phyloP scores from a whole-genome alignment of 164 flowering plant species.

The Chimonanthus praecox region DNA sequence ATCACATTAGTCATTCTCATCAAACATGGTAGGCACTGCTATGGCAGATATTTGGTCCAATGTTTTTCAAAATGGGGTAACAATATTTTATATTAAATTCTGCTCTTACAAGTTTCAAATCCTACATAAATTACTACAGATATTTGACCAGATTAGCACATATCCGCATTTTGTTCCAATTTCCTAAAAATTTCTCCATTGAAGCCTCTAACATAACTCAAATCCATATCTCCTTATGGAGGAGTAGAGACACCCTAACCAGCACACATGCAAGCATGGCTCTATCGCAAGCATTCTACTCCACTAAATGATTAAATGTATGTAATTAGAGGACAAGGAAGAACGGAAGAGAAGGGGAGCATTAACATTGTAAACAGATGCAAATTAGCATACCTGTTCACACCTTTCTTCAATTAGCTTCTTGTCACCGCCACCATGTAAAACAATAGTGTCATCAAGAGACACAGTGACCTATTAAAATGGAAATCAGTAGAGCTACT shows the following conservation, averaged over 20 bases:
- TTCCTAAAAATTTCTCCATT: not conserved
- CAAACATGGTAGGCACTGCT: not conserved
- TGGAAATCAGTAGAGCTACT: not conserved
- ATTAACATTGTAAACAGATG: not conserved
- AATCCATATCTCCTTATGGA: too few species aligned
- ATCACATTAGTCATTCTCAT: conserved; percentile 2
- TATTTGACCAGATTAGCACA: not conserved
- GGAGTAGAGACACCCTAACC: too few species aligned
- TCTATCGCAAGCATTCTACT: not conserved
- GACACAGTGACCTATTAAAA: conserved; percentile 60
- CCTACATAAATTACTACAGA: not conserved
- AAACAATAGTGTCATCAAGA: conserved; percentile 73
- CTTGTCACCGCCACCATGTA: conserved; percentile 85
- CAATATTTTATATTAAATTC: too few species aligned
- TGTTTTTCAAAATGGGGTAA: not conserved
- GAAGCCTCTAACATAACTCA: too few species aligned
- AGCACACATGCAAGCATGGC: too few species aligned
- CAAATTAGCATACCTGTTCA: conserved; percentile 50
- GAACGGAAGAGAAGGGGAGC: not conserved
- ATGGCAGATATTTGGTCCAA: not conserved
- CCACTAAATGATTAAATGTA: not conserved
- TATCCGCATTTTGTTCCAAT: not conserved
- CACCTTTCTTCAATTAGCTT: conserved; percentile 84
- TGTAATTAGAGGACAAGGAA: not conserved
- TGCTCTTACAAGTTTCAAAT: too few species aligned